These are phyloP conservation scores for Calonectria honghensis DNA, from an alignment of 2,329 filamentous ascomycete genomes.

Conservation along the genomic window DNA sequence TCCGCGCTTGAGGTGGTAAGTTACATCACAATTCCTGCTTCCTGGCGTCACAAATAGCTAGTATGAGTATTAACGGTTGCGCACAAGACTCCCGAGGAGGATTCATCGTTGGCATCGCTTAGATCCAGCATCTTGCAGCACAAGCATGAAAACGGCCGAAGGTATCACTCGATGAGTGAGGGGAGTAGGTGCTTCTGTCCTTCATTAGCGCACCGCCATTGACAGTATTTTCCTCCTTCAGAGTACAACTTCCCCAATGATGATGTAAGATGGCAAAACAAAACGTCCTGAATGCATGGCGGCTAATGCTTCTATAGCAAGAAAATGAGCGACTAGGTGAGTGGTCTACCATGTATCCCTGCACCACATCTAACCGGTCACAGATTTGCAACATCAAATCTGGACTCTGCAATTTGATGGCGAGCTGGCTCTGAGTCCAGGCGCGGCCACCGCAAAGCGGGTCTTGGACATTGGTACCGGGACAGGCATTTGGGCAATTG, in stretches of 20 bases:
- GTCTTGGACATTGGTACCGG: conserved; percentile 54
- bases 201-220: background rate
- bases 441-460: conserved; percentile 45
- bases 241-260: conserved; percentile 51
- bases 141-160: conserved; percentile 53
- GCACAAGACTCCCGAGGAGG: conserved; percentile 31
- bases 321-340: conserved; percentile 46
- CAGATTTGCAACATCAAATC: conserved; percentile 45
- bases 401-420: conserved; percentile 44
- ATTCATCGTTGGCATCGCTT: conserved; percentile 40
- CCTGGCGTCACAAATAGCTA: background rate
- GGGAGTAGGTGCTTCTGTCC: conserved; percentile 48
- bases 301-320: conserved; percentile 29
- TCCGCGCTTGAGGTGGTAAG: conserved; percentile 32
- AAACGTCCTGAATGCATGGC: background rate
- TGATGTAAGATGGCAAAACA: conserved; percentile 37
- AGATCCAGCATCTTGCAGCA: conserved; percentile 41
- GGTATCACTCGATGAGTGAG: conserved; percentile 52
- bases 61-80: background rate
- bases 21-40: background rate
- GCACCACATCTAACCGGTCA: background rate
- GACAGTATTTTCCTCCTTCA: conserved; percentile 35
- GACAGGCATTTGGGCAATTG: conserved; percentile 54
- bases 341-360: background rate
- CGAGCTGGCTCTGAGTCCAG: conserved; percentile 41